Conservation (phyloP, 2,329 filamentous ascomycete species). For the Albifimbria verrucaria region DNA sequence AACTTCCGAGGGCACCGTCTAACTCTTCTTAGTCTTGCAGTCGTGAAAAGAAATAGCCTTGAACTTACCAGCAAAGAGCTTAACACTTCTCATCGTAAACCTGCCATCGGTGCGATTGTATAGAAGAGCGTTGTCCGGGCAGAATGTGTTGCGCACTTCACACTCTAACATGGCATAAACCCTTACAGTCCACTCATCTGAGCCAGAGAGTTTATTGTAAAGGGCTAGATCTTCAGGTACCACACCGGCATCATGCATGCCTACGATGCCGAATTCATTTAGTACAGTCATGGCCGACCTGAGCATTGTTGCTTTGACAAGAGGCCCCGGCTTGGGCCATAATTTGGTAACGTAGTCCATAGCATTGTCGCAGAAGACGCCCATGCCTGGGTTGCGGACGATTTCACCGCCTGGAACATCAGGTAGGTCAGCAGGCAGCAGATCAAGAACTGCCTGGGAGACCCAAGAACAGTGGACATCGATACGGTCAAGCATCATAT, state of each 20-base stretch:
- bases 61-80: slow-evolving; percentile 61
- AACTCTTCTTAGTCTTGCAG: background rate
- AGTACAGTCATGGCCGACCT: slow-evolving; percentile 59
- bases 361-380: slow-evolving; percentile 72
- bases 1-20: slow-evolving; percentile 69
- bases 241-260: slow-evolving; percentile 67
- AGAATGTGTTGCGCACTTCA: slow-evolving; percentile 60
- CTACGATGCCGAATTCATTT: slow-evolving; percentile 63
- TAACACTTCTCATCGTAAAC: slow-evolving; percentile 60
- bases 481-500: slow-evolving; percentile 67
- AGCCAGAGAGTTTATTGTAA: slow-evolving; percentile 46
- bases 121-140: slow-evolving; percentile 46
- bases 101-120: slow-evolving; percentile 43
- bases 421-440: slow-evolving; percentile 51
- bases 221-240: slow-evolving; percentile 51
- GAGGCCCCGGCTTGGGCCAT: slow-evolving; percentile 53
- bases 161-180: slow-evolving; percentile 71
- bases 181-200: slow-evolving; percentile 55
- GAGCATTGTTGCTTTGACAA: slow-evolving; percentile 53
- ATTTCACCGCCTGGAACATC: slow-evolving; percentile 63
- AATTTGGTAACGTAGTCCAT: slow-evolving; percentile 58
- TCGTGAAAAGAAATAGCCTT: background rate
- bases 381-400: slow-evolving; percentile 56
- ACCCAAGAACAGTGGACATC: slow-evolving; percentile 71
- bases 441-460: slow-evolving; percentile 58